phyloP scores from a whole-genome alignment of 2,329 filamentous ascomycete species.

The Tolypocladium nubicola region DNA sequence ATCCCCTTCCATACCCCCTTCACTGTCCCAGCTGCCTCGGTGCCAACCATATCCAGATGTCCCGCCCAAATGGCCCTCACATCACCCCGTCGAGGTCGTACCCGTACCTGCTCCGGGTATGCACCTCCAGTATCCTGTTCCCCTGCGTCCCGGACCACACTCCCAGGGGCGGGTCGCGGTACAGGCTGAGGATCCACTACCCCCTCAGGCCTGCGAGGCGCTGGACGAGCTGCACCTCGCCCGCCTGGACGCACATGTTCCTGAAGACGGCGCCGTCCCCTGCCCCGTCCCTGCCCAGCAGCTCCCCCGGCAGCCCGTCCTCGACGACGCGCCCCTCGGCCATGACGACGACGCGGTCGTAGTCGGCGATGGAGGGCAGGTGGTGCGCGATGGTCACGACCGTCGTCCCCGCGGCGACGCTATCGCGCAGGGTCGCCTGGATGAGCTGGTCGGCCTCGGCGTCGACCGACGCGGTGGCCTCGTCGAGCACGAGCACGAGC shows the following conservation, averaged over 20 bases:
- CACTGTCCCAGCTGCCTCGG: background rate
- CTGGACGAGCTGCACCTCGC: background rate
- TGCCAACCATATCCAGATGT: background rate
- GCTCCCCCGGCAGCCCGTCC: constrained; percentile 3
- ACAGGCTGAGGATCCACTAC: background rate
- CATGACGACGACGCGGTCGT: constrained; percentile 68
- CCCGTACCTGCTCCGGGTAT: background rate
- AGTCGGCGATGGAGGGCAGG: constrained; percentile 55
- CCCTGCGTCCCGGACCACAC: background rate
- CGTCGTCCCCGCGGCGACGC: constrained; percentile 55
- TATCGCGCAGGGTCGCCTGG: constrained; percentile 53
- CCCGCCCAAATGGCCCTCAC: background rate
- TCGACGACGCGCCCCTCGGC: constrained; percentile 59
- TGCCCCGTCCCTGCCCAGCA: background rate
- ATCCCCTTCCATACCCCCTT: background rate
- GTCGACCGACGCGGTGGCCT: constrained; percentile 61
- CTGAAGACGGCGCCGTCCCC: background rate
- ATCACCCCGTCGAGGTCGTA: background rate
- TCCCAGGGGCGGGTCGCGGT: background rate
- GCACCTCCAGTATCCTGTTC: background rate
- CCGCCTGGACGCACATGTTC: background rate
- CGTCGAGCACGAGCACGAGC: constrained; percentile 65
- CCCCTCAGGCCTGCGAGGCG: background rate
- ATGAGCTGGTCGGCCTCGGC: constrained; percentile 66
- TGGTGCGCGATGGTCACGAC: constrained; percentile 53